These are phyloP conservation scores for Saposhnikovia divaricata DNA, from an alignment of 129 eudicot genomes.

Conservation along the genomic window DNA sequence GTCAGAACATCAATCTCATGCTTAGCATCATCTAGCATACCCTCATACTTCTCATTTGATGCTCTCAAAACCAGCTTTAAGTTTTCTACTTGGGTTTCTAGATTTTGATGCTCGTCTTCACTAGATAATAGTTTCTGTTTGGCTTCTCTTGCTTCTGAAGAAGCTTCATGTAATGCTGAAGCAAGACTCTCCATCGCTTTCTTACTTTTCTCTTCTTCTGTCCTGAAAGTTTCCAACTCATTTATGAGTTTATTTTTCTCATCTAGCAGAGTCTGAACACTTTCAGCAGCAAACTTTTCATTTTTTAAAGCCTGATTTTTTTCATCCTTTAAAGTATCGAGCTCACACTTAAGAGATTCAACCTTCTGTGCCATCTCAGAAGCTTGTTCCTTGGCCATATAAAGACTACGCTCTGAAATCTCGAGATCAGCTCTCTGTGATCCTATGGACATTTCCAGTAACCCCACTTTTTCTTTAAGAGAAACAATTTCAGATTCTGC, in stretches of 20 bases:
- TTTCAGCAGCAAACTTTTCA: conserved; percentile 81
- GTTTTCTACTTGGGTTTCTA: conserved; percentile 67
- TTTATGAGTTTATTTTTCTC: conserved; percentile 72
- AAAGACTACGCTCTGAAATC: conserved; percentile 45
- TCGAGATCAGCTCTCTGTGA: conserved; percentile 68
- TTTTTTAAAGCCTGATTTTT: conserved; percentile 53
- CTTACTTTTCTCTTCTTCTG: conserved; percentile 88
- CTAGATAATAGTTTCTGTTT: conserved; percentile 58
- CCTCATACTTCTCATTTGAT: conserved; percentile 71
- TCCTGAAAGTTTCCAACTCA: conserved; percentile 58
- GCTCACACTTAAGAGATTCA: conserved; percentile 50
- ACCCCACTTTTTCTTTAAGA: conserved; percentile 72
- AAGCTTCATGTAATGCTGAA: conserved; percentile 87
- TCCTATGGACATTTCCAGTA: conserved; percentile 58
- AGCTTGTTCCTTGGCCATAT: conserved; percentile 56
- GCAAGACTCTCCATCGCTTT: conserved; percentile 92
- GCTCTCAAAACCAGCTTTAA: conserved; percentile 58
- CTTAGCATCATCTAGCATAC: conserved; percentile 74
- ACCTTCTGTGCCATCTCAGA: conserved; percentile 37
- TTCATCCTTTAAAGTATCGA: conserved; percentile 69
- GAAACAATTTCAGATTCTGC: conserved; percentile 71
- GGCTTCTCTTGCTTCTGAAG: conserved; percentile 77
- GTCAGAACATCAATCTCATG: conserved; percentile 62
- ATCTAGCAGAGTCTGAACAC: conserved; percentile 69
- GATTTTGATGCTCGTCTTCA: conserved; percentile 58